These are phyloP conservation scores for Podila verticillata DNA, from an alignment of 192 early-diverging fungal genomes.

Conservation along the genomic window DNA sequence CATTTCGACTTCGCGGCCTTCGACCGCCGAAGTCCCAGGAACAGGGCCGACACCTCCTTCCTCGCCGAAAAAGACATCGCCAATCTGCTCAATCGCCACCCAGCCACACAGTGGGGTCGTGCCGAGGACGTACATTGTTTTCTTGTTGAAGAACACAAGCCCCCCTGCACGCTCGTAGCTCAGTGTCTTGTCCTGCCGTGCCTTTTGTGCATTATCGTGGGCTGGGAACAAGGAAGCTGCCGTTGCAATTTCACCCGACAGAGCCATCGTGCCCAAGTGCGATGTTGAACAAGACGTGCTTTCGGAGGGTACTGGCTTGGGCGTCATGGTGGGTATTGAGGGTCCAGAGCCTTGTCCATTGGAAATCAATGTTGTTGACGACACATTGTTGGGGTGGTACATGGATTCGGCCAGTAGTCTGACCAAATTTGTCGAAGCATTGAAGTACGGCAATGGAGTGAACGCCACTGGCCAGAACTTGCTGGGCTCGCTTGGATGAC, in stretches of 20 bases:
- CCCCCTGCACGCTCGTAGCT: slow-evolving; percentile 54
- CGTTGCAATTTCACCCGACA: slow-evolving; percentile 43
- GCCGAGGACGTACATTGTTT: slow-evolving; percentile 63
- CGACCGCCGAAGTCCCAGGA: slow-evolving; percentile 41
- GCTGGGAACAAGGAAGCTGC: slow-evolving; percentile 44
- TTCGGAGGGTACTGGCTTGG: no score
- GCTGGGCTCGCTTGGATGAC: neutral
- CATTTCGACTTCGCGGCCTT: slow-evolving; percentile 47
- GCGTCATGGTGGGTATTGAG: no score
- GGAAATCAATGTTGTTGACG: neutral
- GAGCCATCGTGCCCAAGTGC: slow-evolving; percentile 29
- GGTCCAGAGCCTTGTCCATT: neutral
- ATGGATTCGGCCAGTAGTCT: slow-evolving; percentile 44
- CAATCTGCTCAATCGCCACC: slow-evolving; percentile 55
- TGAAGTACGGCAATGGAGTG: slow-evolving; percentile 47
- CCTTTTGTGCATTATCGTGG: slow-evolving; percentile 27
- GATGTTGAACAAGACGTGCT: neutral
- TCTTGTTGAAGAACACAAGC: slow-evolving; percentile 62
- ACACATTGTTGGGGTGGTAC: slow-evolving; percentile 9
- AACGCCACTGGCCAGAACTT: slow-evolving; percentile 47
- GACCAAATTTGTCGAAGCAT: slow-evolving; percentile 39
- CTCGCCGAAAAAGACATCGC: slow-evolving; percentile 52
- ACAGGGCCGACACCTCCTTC: slow-evolving; percentile 47
- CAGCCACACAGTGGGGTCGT: slow-evolving; percentile 65
- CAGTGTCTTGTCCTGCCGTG: slow-evolving; percentile 35